phyloP scores from a whole-genome alignment of 2,329 filamentous ascomycete genomes.

The Pleochaeta shiraiana region DNA sequence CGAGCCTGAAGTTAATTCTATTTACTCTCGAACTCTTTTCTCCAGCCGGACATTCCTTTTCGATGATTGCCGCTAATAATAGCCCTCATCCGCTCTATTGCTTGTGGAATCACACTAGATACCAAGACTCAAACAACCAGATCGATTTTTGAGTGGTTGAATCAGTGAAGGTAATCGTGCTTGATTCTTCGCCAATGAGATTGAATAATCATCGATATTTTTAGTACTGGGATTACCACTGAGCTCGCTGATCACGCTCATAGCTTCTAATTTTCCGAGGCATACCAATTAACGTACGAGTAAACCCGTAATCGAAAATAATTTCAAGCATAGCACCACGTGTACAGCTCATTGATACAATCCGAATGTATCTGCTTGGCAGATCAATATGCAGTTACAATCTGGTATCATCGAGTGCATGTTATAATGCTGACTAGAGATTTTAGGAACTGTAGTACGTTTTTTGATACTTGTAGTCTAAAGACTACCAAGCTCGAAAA shows the following conservation, averaged over 20 bases:
- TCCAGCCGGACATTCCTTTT: background rate
- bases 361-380: background rate
- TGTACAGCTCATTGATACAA: background rate
- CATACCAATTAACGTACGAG: background rate
- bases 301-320: background rate
- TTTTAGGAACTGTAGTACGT: background rate
- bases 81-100: background rate
- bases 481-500: background rate
- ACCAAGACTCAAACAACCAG: background rate
- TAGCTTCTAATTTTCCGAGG: background rate
- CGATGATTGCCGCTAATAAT: background rate
- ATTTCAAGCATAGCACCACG: background rate
- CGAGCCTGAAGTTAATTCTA: background rate
- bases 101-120: background rate
- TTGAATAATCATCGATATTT: no score
- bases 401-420: background rate
- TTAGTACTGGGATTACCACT: no score
- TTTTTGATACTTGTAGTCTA: background rate
- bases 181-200: background rate
- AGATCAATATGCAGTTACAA: background rate
- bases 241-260: background rate
- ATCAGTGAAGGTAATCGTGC: background rate
- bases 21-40: background rate
- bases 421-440: background rate
- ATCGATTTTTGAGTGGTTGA: background rate